These are phyloP conservation scores for Pseudocohnilembus persalinus DNA, from an alignment of 169 alveolate species.

Conservation along the genomic window DNA sequence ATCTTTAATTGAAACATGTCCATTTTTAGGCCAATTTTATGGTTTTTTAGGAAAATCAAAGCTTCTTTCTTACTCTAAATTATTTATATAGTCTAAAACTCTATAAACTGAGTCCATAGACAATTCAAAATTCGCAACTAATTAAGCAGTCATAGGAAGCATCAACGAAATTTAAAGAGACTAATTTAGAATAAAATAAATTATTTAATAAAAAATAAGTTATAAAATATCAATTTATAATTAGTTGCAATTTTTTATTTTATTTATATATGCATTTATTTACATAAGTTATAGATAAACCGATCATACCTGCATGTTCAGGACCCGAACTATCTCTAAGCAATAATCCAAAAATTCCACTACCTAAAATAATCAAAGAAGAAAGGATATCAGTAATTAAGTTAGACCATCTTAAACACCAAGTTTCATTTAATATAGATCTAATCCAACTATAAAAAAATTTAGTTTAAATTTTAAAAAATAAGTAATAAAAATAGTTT, in stretches of 20 bases:
- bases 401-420: conserved; percentile 1
- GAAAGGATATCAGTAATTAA: neutral
- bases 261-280: too few relatives aligned
- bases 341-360: conserved; percentile 2
- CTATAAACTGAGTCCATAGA: conserved; percentile 11
- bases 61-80: conserved; percentile 2
- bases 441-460: neutral
- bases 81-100: conserved; percentile 12
- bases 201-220: neutral
- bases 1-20: conserved; percentile 56
- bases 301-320: neutral
- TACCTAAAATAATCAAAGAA: neutral
- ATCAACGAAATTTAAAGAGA: neutral
- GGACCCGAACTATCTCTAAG: neutral
- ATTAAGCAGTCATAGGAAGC: neutral
- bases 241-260: too few relatives aligned
- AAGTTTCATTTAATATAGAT: conserved; percentile 7
- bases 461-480: too few relatives aligned
- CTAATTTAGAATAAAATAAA: neutral
- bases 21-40: conserved; percentile 59
- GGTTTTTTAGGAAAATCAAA: neutral
- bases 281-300: neutral
- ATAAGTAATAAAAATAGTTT: too few relatives aligned
- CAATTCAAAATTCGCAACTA: conserved; percentile 2
- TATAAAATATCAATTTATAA: too few relatives aligned